A percentile compares a stretch with the other conserved stretches of the same genome.
Evolutionary conservation across 2,329 filamentous ascomycete genomes (phyloP).

Genomic region (Phoma sp.): DNA sequence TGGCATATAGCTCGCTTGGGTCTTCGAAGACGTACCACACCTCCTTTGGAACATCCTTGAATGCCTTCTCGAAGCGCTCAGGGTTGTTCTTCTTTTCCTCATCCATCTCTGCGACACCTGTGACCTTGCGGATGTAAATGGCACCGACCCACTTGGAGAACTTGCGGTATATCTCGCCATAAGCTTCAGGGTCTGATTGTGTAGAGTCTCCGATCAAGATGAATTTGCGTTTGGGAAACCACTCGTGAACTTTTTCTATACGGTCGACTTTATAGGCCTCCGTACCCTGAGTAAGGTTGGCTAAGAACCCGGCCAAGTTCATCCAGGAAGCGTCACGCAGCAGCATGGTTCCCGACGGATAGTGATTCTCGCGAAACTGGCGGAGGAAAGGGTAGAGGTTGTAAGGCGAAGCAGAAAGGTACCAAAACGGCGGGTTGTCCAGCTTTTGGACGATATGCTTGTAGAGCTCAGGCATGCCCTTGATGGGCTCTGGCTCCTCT

Average conservation of each 20-base stretch:
- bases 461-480: slow-evolving; percentile 88
- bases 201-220: slow-evolving; percentile 90
- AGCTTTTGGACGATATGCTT: slow-evolving; percentile 64
- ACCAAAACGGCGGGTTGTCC: slow-evolving; percentile 79
- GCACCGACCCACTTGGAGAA: slow-evolving; percentile 79
- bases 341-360: slow-evolving; percentile 79
- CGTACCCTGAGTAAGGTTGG: slow-evolving; percentile 79
- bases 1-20: slow-evolving; percentile 66
- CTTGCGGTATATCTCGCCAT: slow-evolving; percentile 75
- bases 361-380: slow-evolving; percentile 73
- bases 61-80: slow-evolving; percentile 81
- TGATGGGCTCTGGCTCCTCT: slow-evolving; percentile 71
- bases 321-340: slow-evolving; percentile 87
- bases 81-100: slow-evolving; percentile 72
- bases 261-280: slow-evolving; percentile 84
- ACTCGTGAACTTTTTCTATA: slow-evolving; percentile 77
- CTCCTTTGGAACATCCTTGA: slow-evolving; percentile 71
- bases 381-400: slow-evolving; percentile 89
- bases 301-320: slow-evolving; percentile 79
- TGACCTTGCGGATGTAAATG: slow-evolving; percentile 86
- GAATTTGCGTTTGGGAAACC: slow-evolving; percentile 80
- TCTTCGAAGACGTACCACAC: slow-evolving; percentile 85
- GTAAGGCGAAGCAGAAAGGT: slow-evolving; percentile 91
- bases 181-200: slow-evolving; percentile 88
- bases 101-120: slow-evolving; percentile 74